Evolutionary conservation across 2,329 filamentous ascomycete genomes (phyloP).

Genomic region (Purpureocillium takamizusanense): DNA sequence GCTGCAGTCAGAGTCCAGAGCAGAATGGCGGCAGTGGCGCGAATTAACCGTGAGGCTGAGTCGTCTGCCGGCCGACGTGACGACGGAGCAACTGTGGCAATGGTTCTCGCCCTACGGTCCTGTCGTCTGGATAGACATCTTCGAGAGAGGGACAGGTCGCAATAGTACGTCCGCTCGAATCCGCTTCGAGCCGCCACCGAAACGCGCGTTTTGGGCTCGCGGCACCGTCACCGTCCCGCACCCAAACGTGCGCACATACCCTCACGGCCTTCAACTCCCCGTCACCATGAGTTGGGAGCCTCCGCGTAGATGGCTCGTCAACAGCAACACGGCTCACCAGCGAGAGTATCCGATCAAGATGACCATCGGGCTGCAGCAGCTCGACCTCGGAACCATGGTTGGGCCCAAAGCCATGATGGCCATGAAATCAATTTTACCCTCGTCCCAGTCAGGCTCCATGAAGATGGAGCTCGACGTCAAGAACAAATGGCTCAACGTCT

Average conservation of each 20-base stretch:
- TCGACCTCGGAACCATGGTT: constrained; percentile 56
- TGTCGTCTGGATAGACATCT: constrained; percentile 48
- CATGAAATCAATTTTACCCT: constrained; percentile 33
- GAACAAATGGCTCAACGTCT: constrained; percentile 16
- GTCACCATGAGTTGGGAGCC: constrained; percentile 2
- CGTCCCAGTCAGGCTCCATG: constrained; percentile 6
- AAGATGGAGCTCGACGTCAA: constrained; percentile 21
- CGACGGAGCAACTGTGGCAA: constrained; percentile 36
- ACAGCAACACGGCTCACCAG: constrained; percentile 10
- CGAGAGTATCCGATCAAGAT: constrained; percentile 23
- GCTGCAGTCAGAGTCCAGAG: not conserved
- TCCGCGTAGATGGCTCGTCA: constrained; percentile 9
- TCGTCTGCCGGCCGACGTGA: constrained; percentile 24
- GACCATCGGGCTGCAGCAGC: constrained; percentile 29
- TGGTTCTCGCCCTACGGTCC: constrained; percentile 43
- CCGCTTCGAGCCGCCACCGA: constrained; percentile 49
- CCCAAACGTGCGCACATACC: constrained; percentile 9
- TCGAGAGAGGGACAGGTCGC: constrained; percentile 19
- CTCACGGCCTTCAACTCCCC: constrained; percentile 12
- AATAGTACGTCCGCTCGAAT: constrained; percentile 30
- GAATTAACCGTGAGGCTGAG: constrained; percentile 21
- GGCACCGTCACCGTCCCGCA: constrained; percentile 17
- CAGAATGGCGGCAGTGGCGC: constrained; percentile 23
- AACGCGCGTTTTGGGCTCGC: constrained; percentile 39
- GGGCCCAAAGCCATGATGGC: constrained; percentile 46